Percentiles rank a stretch among this genome's conserved stretches.
phyloP scores from a whole-genome alignment of 805 yeast species.

The Schwanniomyces vanrijiae region DNA sequence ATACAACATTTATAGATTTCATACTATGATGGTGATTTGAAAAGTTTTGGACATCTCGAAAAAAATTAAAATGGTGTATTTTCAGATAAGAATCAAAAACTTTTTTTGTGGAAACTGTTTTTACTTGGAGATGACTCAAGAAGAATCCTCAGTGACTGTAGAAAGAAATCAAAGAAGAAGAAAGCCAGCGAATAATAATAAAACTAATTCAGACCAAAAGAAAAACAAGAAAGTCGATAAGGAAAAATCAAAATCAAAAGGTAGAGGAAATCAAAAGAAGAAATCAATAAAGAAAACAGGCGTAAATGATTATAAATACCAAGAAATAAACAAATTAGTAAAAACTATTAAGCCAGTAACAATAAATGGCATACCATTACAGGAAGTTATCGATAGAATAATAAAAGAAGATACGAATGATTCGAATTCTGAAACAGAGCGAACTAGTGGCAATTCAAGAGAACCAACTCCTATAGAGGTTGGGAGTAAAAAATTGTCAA shows the following conservation, averaged over 20 bases:
- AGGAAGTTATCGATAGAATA: constrained; percentile 4
- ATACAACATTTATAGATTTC: constrained; percentile 11
- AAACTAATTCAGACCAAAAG: neutral
- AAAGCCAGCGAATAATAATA: neutral
- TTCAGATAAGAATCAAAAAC: neutral
- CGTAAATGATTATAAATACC: constrained; percentile 21
- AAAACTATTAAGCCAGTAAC: constrained; percentile 33
- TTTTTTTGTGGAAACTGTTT: neutral
- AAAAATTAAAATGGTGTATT: neutral
- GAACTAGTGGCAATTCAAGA: neutral
- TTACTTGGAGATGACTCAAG: neutral
- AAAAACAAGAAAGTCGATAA: neutral
- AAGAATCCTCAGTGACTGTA: neutral
- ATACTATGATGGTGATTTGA: neutral
- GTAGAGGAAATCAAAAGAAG: neutral
- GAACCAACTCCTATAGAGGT: neutral
- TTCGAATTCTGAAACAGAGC: constrained; percentile 3
- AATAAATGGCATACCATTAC: constrained; percentile 30
- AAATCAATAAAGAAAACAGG: constrained; percentile 8
- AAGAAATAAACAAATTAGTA: constrained; percentile 33
- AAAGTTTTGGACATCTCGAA: constrained; percentile 1
- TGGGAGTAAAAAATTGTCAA: neutral
- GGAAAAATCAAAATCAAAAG: constrained; percentile 1
- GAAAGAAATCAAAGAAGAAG: neutral
- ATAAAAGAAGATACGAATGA: neutral